These are phyloP conservation scores for Pseudotulostoma volvatum DNA, from an alignment of 495 filamentous ascomycete genomes.

Conservation along the genomic window DNA sequence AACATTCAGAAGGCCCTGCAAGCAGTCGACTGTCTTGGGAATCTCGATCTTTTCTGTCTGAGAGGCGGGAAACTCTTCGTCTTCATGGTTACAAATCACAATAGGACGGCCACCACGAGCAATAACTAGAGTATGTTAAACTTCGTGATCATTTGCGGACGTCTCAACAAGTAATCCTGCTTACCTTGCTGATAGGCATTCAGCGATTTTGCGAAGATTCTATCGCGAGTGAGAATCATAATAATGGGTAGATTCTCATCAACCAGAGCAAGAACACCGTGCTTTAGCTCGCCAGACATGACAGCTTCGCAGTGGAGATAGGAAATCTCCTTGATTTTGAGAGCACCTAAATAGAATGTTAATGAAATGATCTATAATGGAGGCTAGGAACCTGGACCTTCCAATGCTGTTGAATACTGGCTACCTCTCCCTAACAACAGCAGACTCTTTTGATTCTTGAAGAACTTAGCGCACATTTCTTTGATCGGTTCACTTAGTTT, in stretches of 20 bases:
- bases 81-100: constrained; percentile 87
- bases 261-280: constrained; percentile 90
- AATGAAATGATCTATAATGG: constrained; percentile 4
- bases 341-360: constrained; percentile 37
- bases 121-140: constrained; percentile 56
- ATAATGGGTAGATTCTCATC: constrained; percentile 98
- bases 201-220: constrained; percentile 89
- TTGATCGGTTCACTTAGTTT: constrained; percentile 88
- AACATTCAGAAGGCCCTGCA: constrained; percentile 94
- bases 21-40: constrained; percentile 82
- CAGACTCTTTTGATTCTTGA: constrained; percentile 94
- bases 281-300: constrained; percentile 98
- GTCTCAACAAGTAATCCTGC: no score
- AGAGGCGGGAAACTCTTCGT: constrained; percentile 73
- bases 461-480: constrained; percentile 69
- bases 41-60: constrained; percentile 95
- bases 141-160: constrained; percentile 2
- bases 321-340: constrained; percentile 99
- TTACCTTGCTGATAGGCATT: constrained; percentile 97
- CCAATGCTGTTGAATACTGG: constrained; percentile 91
- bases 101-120: constrained; percentile 88
- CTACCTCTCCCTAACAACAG: constrained; percentile 85
- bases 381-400: constrained; percentile 38
- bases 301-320: constrained; percentile 99
- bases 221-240: constrained; percentile 95